Base-by-base conservation (phyloP, 2,329 filamentous ascomycete genomes). In the Fusarium phyllophilum region DNA sequence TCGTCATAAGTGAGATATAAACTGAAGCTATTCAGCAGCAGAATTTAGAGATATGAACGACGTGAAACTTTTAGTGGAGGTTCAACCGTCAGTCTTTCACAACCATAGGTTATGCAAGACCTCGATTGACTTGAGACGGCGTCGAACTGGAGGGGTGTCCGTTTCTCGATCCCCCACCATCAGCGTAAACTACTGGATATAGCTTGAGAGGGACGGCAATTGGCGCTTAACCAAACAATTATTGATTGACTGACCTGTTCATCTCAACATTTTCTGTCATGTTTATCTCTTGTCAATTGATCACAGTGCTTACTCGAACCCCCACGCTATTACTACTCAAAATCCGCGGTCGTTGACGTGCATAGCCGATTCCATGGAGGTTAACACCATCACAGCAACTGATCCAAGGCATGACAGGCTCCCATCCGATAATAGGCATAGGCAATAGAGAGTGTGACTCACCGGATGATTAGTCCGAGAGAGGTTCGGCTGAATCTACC, bases 71-170 rank as follows among this genome's bases (percentile, higher is more conserved):
- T 41, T 41, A 44, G 36, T 66, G 55, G 51, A 70, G 39, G 54
- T 41, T 31, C 55, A 56, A 49, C 46, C 22, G 14, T 49, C 49
- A 54, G 34, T 57, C 22, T 59, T 51, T 42, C 33, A 39, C 11
- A 34, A n/a, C 26, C 39, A 49, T 64, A 44, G 29, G 38, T 68
- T 49, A 68, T 68, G 56, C 56, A 61, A 38, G 18, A 63, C 26
- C 31, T 36, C 44, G 61, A 65, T 66, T 70, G 44, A 46, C 38
- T 52, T 59, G 58, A 58, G 45, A 67, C 41, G 36, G 46, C 33
- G 51, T 56, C 39, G 68, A 70, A 74, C 63, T 75, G 72, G 72
- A 38, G 72, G 72, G 72, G 72, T 68, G 67, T 39, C 36, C 38
- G 55, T 68, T 34, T 41, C 46, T 59, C 8, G 15, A 55, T 61